phyloP scores from a whole-genome alignment of 495 filamentous ascomycete species.

The Aspergillus carlsbadensis region DNA sequence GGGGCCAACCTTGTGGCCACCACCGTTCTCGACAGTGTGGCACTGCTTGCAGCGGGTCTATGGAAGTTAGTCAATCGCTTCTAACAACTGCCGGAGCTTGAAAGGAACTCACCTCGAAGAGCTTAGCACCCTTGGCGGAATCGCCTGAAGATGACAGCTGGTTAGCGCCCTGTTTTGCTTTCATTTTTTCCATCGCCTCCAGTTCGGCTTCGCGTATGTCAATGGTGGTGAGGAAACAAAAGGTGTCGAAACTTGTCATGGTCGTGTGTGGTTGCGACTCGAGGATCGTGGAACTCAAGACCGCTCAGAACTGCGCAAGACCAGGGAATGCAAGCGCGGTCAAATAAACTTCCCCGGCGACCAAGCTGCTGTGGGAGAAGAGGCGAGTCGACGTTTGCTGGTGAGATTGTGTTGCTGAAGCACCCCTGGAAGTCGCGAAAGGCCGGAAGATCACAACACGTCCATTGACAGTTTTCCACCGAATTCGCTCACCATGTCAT shows the following conservation, averaged over 20 bases:
- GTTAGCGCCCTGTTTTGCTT: constrained; percentile 31
- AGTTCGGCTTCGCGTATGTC: constrained; percentile 32
- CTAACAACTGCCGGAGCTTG: not conserved
- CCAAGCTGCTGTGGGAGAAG: too few species aligned
- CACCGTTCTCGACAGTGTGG: constrained; percentile 85
- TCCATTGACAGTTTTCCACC: not conserved
- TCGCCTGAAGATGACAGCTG: constrained; percentile 62
- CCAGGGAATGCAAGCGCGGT: not conserved
- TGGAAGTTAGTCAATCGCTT: constrained; percentile 17
- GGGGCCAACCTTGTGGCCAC: constrained; percentile 96
- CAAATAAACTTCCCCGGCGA: not conserved
- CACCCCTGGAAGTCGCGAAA: not conserved
- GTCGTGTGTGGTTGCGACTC: not conserved
- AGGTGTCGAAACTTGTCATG: constrained; percentile 35
- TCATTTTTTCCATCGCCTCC: constrained; percentile 18
- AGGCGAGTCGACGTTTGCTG: not conserved
- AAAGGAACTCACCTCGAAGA: constrained; percentile 74
- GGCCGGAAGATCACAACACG: not conserved
- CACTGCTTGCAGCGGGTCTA: constrained; percentile 97
- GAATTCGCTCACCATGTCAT: not conserved
- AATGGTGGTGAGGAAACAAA: constrained; percentile 24
- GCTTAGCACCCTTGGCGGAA: constrained; percentile 93
- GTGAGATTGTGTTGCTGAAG: not conserved
- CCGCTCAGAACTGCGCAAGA: not conserved
- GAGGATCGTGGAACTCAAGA: not conserved